Evolutionary conservation across 306 rosid species (phyloP).

Genomic region (Rosa lucieae): DNA sequence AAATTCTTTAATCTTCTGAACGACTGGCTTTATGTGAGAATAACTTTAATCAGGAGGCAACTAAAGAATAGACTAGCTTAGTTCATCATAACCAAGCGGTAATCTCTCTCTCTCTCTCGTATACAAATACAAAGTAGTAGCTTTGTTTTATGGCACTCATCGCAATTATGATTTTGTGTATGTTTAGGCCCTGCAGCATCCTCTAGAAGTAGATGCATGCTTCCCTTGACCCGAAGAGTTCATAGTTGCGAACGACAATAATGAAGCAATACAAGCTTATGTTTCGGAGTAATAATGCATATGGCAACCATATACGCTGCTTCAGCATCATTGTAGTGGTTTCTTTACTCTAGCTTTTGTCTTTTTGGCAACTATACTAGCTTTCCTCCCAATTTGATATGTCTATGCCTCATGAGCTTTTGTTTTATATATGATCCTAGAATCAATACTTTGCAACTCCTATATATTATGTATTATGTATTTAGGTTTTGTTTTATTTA

Average conservation of each 20-base stretch:
- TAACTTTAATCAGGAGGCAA: not conserved
- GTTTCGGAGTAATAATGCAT: too few species aligned
- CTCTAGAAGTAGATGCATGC: not conserved
- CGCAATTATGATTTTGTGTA: not conserved
- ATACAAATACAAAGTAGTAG: too few species aligned
- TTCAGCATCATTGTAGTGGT: too few species aligned
- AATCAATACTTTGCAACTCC: too few species aligned
- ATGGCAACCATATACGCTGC: too few species aligned
- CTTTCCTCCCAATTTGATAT: not conserved
- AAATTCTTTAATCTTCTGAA: conserved; percentile 2
- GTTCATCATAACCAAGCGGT: too few species aligned
- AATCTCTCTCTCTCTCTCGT: not conserved
- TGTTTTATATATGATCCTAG: not conserved
- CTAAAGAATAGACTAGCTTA: not conserved
- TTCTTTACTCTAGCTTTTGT: not conserved
- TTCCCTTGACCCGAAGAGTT: not conserved
- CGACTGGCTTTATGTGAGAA: not conserved
- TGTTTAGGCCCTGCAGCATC: not conserved
- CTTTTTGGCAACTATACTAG: too few species aligned
- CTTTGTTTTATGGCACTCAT: not conserved
- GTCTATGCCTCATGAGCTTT: not conserved
- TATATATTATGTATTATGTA: too few species aligned
- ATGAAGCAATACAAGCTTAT: not conserved
- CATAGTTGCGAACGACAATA: not conserved
- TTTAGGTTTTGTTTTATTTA: too few species aligned